Evolutionary conservation across 108 stramenopile genomes (phyloP).

Genomic region (Skeletonema costatum): DNA sequence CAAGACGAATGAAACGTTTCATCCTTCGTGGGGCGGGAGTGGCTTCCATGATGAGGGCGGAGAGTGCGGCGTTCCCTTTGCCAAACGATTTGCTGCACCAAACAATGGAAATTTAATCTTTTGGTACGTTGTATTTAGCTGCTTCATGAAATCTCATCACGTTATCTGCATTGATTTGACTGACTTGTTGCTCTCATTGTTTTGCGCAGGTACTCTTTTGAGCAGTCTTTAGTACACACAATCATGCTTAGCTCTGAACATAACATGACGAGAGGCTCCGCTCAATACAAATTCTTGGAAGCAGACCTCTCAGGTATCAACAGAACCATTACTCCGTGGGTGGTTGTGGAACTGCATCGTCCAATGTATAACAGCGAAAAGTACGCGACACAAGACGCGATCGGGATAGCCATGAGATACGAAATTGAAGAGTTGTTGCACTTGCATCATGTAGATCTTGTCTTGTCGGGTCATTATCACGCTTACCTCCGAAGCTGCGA

Average conservation of each 20-base stretch:
- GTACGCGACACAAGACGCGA: slow-evolving; percentile 43
- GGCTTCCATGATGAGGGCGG: slow-evolving; percentile 69
- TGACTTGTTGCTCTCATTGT: slow-evolving; percentile 11
- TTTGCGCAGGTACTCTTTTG: slow-evolving; percentile 56
- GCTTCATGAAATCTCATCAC: background rate
- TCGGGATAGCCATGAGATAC: slow-evolving; percentile 55
- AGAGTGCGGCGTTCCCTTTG: slow-evolving; percentile 79
- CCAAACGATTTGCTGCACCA: slow-evolving; percentile 75
- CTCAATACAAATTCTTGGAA: slow-evolving; percentile 69
- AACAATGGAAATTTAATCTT: slow-evolving; percentile 72
- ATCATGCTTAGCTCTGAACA: slow-evolving; percentile 75
- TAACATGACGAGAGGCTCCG: slow-evolving; percentile 62
- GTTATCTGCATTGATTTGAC: background rate
- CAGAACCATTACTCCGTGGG: slow-evolving; percentile 77
- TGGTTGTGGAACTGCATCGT: slow-evolving; percentile 79
- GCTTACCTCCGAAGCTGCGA: slow-evolving; percentile 71
- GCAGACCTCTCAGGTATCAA: slow-evolving; percentile 58
- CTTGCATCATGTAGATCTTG: slow-evolving; percentile 68
- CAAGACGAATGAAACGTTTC: slow-evolving; percentile 43
- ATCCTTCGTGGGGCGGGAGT: slow-evolving; percentile 59
- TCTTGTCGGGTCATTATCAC: slow-evolving; percentile 82
- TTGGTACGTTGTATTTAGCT: slow-evolving; percentile 49
- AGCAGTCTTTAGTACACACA: slow-evolving; percentile 63
- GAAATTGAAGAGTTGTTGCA: slow-evolving; percentile 76
- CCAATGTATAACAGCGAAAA: slow-evolving; percentile 65